phyloP scores from a whole-genome alignment of 805 yeast genomes.

The Zygotorulaspora sp. region DNA sequence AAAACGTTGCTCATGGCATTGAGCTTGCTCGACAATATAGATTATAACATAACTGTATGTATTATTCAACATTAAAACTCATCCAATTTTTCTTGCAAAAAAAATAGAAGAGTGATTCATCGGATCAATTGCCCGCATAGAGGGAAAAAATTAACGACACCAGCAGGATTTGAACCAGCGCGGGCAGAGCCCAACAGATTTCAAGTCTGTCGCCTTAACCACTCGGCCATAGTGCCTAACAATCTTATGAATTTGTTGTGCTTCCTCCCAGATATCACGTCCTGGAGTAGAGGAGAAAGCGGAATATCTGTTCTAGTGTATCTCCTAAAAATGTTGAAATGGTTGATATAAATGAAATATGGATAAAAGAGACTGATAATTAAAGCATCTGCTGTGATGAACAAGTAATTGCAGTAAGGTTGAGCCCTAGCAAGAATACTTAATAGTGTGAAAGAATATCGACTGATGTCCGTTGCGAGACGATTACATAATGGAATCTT shows the following conservation, averaged over 20 bases:
- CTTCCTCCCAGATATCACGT: not conserved
- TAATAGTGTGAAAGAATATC: no score
- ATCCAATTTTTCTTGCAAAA: not conserved
- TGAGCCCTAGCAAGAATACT: no score
- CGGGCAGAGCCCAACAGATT: slow-evolving; percentile 47
- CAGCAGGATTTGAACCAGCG: slow-evolving; percentile 48
- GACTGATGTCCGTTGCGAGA: no score
- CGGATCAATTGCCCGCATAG: not conserved
- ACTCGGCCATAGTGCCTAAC: slow-evolving; percentile 43
- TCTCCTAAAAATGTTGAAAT: not conserved
- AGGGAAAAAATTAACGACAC: slow-evolving; percentile 36
- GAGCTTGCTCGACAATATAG: slow-evolving; percentile 45
- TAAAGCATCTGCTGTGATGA: no score
- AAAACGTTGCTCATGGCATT: slow-evolving; percentile 80
- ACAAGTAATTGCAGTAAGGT: no score
- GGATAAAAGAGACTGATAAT: not conserved
- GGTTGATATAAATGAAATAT: not conserved
- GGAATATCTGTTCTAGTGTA: no score
- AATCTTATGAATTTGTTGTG: not conserved
- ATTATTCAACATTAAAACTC: no score
- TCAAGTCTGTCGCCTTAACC: slow-evolving; percentile 48
- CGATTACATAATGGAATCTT: no score
- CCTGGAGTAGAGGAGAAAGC: not conserved
- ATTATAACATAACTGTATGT: no score
- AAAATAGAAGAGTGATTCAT: not conserved